Evolutionary conservation across 2,329 filamentous ascomycete genomes (phyloP).

Genomic region (Gnomoniopsis sp.): DNA sequence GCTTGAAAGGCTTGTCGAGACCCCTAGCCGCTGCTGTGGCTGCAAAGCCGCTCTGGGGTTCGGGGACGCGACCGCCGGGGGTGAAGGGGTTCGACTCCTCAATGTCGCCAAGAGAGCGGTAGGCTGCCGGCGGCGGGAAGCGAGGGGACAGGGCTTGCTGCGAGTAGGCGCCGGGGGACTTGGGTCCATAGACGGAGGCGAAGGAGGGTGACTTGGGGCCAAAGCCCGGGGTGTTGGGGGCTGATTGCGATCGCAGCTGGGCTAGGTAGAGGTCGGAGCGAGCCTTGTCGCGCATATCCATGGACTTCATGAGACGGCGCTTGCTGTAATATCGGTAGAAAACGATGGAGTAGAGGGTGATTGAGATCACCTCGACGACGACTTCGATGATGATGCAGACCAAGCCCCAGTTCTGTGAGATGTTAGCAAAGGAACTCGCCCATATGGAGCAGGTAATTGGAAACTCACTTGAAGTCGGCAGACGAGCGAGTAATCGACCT

Average conservation of each 20-base stretch:
- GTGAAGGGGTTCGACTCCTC: conserved; percentile 46
- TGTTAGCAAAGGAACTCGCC: conserved; percentile 23
- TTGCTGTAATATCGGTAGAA: conserved; percentile 99
- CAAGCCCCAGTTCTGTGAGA: conserved; percentile 78
- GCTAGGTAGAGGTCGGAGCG: conserved; percentile 93
- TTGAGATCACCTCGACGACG: conserved; percentile 86
- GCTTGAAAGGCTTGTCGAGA: conserved; percentile 63
- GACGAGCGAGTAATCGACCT: conserved; percentile 84
- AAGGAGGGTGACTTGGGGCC: conserved; percentile 63
- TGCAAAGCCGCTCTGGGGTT: conserved; percentile 62
- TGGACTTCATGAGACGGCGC: conserved; percentile 90
- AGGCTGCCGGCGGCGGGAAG: conserved; percentile 54
- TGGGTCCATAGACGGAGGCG: conserved; percentile 24
- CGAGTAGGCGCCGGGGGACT: conserved; percentile 35
- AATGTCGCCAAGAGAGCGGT: conserved; percentile 40
- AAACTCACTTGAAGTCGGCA: conserved; percentile 76
- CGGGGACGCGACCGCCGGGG: conserved; percentile 52
- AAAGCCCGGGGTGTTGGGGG: conserved; percentile 91
- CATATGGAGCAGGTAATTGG: neutral
- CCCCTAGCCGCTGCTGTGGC: conserved; percentile 33
- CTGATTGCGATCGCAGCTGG: conserved; percentile 78
- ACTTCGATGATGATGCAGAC: conserved; percentile 98
- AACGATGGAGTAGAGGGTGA: conserved; percentile 87
- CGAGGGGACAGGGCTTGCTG: conserved; percentile 57
- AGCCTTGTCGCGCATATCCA: conserved; percentile 92